phyloP scores from a whole-genome alignment of 306 rosid genomes.

The Cucurbita moschata region DNA sequence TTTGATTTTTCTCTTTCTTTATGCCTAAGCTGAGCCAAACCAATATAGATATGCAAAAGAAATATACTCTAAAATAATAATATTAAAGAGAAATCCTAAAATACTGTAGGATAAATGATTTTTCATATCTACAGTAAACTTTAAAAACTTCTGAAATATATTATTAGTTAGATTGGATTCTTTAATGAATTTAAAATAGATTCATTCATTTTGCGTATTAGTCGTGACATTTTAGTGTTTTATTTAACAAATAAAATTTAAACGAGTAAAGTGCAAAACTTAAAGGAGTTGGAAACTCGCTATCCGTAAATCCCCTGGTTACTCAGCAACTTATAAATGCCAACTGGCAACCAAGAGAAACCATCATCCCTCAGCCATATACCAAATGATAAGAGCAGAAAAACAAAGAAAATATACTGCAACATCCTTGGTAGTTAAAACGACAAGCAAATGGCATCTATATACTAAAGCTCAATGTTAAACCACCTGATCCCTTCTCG shows the following conservation, averaged over 20 bases:
- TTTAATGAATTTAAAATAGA: not conserved
- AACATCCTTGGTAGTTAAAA: not conserved
- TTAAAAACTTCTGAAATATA: not conserved
- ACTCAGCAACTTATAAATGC: not conserved
- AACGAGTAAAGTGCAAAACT: not conserved
- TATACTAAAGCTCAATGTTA: not conserved
- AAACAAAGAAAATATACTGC: not conserved
- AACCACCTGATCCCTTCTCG: conserved; percentile 28
- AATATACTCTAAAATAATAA: not conserved
- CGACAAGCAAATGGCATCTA: not conserved
- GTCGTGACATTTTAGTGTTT: not conserved
- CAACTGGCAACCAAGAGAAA: not conserved
- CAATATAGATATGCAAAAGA: not conserved
- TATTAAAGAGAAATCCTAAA: not conserved
- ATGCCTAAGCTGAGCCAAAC: not conserved
- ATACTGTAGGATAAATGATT: not conserved
- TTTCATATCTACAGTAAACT: not conserved
- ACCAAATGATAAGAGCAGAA: not conserved
- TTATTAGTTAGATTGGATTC: not conserved
- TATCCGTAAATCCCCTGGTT: not conserved
- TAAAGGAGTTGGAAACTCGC: not conserved
- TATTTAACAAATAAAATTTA: not conserved
- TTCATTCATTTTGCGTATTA: not conserved
- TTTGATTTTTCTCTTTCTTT: not conserved
- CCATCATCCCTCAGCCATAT: not conserved